phyloP scores from a whole-genome alignment of 2,329 filamentous ascomycete genomes.

The Graphilbum fragrans region DNA sequence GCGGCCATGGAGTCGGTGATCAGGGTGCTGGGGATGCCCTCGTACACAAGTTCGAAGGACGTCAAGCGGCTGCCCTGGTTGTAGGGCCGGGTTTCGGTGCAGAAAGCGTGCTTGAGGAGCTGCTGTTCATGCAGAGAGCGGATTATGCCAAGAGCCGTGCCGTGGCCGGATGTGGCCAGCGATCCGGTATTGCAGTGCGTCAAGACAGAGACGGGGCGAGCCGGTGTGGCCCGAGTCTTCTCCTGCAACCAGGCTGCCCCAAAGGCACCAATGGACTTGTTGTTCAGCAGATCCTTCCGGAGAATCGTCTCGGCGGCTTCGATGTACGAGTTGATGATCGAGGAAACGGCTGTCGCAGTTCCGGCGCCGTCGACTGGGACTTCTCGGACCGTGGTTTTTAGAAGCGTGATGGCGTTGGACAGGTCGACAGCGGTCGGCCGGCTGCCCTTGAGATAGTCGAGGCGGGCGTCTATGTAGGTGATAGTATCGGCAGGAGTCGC shows the following conservation, averaged over 20 bases:
- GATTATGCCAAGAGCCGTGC: constrained; percentile 88
- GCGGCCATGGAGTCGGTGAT: constrained; percentile 97
- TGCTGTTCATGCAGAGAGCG: constrained; percentile 60
- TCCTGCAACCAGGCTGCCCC: constrained; percentile 73
- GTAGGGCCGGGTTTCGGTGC: constrained; percentile 93
- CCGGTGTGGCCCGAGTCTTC: constrained; percentile 36
- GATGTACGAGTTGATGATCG: constrained; percentile 60
- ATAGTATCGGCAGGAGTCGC: constrained; percentile 44
- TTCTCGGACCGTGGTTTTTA: constrained; percentile 51
- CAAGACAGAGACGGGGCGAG: constrained; percentile 60
- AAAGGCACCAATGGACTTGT: constrained; percentile 69
- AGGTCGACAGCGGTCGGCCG: constrained; percentile 92
- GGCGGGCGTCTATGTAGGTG: constrained; percentile 58
- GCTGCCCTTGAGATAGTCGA: constrained; percentile 80
- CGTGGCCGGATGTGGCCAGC: constrained; percentile 93
- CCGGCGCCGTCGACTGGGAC: constrained; percentile 26
- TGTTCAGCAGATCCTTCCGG: constrained; percentile 75
- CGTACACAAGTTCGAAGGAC: constrained; percentile 91
- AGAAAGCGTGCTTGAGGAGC: constrained; percentile 73
- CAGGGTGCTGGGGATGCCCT: constrained; percentile 79
- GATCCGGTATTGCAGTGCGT: constrained; percentile 99
- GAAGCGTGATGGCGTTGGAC: constrained; percentile 73
- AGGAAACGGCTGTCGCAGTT: constrained; percentile 29
- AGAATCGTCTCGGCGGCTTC: constrained; percentile 76
- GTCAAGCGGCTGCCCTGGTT: constrained; percentile 95